Base-by-base conservation (phyloP, 306 rosid genomes). In the Luffa acutangula region DNA sequence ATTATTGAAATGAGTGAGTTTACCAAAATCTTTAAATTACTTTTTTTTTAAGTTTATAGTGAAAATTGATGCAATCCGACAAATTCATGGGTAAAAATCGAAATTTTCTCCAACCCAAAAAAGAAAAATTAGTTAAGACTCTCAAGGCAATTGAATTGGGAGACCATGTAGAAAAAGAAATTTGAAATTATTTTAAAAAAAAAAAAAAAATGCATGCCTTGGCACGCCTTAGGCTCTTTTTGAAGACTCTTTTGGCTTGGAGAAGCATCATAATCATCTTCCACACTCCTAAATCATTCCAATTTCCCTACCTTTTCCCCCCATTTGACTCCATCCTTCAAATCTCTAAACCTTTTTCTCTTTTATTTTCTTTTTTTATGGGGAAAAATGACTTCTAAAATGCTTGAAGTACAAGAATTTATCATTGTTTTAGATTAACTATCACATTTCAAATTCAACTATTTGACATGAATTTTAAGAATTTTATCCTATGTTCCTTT, bases 221-320 rank as follows among this genome's bases (percentile, higher is more conserved):
- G 20, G 94, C 96, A 92, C 88, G 98, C 98, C 86, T 79, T 79
- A 80, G 31, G 75, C 75, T 53, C 86, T 4, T 52, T 76, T 71
- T 89, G 84, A 81, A 73, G 83, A 72, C 81, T 85, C 79, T 33
- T 4, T 37, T 20, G 56, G 53, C 25, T 5, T 7, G 25, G 7
- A 51, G 46, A 9, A 54, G 9, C 89, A 89, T 86, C 88, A 89
- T 86, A 75, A 84, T 82, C 80, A 85, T 87, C 90, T 83, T 90
- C 90, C 93, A 87, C 91, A 86, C 89, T 81, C 80, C 84, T 59
- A 83, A 88, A 95, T 95, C 97, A 93, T 95, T 89, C 82, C 93
- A 80, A 81, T 80, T 87, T 80, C 78, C 42, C 81, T 82, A 74
- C 59, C 72, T 72, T 72, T 25, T 2, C 5, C 76, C 34, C 34